These are phyloP conservation scores for Polyporus arcularius DNA, from an alignment of 768 basidiomycete genomes.

Conservation along the genomic window DNA sequence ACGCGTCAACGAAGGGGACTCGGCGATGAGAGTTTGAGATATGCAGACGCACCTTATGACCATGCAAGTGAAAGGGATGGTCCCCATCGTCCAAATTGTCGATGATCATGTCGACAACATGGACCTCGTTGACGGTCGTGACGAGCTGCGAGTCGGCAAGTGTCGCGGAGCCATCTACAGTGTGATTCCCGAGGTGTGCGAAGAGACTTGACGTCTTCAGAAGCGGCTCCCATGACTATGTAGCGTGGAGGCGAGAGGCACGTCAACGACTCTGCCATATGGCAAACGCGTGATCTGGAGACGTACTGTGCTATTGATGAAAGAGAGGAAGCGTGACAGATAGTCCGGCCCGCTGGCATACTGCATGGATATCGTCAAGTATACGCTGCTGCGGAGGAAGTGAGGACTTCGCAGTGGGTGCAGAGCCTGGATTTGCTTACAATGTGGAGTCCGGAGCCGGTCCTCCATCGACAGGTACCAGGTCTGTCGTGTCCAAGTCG, in stretches of 20 bases:
- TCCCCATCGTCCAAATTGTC: slow-evolving; percentile 33
- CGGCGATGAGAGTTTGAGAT: too few species aligned
- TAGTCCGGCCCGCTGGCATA: slow-evolving; percentile 19
- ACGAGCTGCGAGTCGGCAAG: slow-evolving; percentile 25
- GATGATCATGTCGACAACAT: slow-evolving; percentile 29
- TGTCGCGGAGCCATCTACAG: slow-evolving; percentile 16
- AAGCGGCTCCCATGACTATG: slow-evolving; percentile 28
- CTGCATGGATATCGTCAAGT: slow-evolving; percentile 29
- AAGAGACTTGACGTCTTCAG: slow-evolving; percentile 25
- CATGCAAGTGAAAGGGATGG: slow-evolving; percentile 42
- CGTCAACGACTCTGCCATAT: not conserved
- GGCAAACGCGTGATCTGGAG: not conserved
- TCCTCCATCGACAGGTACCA: slow-evolving; percentile 15
- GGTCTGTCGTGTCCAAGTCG: slow-evolving; percentile 12
- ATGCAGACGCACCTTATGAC: slow-evolving; percentile 26
- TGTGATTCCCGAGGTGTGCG: slow-evolving; percentile 17
- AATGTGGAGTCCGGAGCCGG: slow-evolving; percentile 19
- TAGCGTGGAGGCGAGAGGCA: not conserved
- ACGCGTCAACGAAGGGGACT: not conserved
- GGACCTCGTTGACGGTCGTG: slow-evolving; percentile 24
- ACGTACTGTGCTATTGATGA: slow-evolving; percentile 33
- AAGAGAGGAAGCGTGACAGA: slow-evolving; percentile 28
- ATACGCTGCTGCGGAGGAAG: slow-evolving; percentile 16
- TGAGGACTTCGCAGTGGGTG: not conserved
- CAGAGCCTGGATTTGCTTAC: not conserved